A percentile compares a stretch with the other conserved stretches of the same genome.
Evolutionary conservation across 2,329 filamentous ascomycete genomes (phyloP).

Genomic region (Neurospora sp.): DNA sequence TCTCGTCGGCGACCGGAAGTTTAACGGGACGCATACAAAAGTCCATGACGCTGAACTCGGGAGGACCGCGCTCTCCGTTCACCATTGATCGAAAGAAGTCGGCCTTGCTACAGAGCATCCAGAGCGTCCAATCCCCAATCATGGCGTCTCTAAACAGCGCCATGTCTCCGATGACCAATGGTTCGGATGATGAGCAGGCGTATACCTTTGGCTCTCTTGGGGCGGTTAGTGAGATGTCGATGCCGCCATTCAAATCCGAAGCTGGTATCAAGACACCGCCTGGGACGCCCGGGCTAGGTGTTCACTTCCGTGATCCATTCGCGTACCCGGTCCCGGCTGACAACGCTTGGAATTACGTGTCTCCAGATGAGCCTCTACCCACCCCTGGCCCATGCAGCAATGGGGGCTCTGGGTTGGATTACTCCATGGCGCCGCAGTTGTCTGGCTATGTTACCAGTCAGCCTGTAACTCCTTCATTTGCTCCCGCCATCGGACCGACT

Average conservation of each 20-base stretch:
- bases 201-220: slow-evolving; percentile 16
- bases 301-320: slow-evolving; percentile 30
- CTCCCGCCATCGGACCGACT: slow-evolving; percentile 30
- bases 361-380: slow-evolving; percentile 38
- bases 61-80: slow-evolving; percentile 32
- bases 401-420: slow-evolving; percentile 34
- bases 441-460: slow-evolving; percentile 40
- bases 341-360: slow-evolving; percentile 24
- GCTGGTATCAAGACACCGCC: slow-evolving; percentile 43
- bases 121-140: slow-evolving; percentile 33
- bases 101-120: slow-evolving; percentile 28
- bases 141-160: slow-evolving; percentile 27
- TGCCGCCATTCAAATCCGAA: slow-evolving; percentile 23
- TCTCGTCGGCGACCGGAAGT: slow-evolving; percentile 39
- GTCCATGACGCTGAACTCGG: slow-evolving; percentile 15
- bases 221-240: slow-evolving; percentile 10
- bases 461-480: slow-evolving; percentile 38
- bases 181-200: slow-evolving; percentile 28
- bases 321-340: slow-evolving; percentile 23
- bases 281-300: slow-evolving; percentile 39
- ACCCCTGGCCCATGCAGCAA: slow-evolving; percentile 37
- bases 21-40: slow-evolving; percentile 33
- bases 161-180: slow-evolving; percentile 34
- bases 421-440: slow-evolving; percentile 28
- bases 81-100: slow-evolving; percentile 36